Conservation (phyloP, 2,329 filamentous ascomycete species). For the Thermothelomyces thermophilus region DNA sequence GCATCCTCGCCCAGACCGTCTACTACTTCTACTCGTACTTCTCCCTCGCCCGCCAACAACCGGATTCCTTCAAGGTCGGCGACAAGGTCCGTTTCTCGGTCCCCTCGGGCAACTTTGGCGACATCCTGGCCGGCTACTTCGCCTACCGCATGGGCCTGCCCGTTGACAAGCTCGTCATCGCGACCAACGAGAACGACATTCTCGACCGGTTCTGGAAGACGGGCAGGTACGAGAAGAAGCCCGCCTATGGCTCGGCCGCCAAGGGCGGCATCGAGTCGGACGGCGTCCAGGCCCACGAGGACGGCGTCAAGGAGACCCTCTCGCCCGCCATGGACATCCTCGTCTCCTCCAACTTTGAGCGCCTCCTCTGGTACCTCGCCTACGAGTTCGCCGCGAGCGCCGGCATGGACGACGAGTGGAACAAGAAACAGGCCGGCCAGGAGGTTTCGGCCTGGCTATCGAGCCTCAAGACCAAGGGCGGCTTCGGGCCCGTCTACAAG, state of each 20-base stretch:
- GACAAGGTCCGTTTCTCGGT: constrained; percentile 78
- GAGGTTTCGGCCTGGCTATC: constrained; percentile 73
- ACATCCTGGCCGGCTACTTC: constrained; percentile 91
- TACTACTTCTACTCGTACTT: constrained; percentile 98
- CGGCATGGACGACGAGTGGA: constrained; percentile 59
- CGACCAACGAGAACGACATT: constrained; percentile 97
- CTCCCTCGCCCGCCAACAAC: constrained; percentile 54
- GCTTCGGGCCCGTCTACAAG: constrained; percentile 69
- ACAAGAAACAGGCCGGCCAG: constrained; percentile 63
- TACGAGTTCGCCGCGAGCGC: constrained; percentile 58
- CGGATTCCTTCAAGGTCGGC: constrained; percentile 53
- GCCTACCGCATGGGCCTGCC: constrained; percentile 57
- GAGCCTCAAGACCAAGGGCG: constrained; percentile 71
- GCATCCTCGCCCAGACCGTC: constrained; percentile 92
- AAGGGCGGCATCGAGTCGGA: constrained; percentile 59
- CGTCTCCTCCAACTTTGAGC: constrained; percentile 93
- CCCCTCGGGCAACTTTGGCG: constrained; percentile 93
- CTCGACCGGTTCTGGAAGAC: constrained; percentile 91
- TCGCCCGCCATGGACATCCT: constrained; percentile 97
- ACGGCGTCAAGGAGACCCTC: constrained; percentile 82
- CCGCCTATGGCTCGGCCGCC: constrained; percentile 50
- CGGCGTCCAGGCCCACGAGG: constrained; percentile 56
- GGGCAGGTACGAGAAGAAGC: constrained; percentile 81
- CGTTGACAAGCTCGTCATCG: constrained; percentile 79
- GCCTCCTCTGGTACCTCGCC: constrained; percentile 87